Evolutionary conservation across 495 filamentous ascomycete species (phyloP).

Genomic region (Tetracladium marchalianum): DNA sequence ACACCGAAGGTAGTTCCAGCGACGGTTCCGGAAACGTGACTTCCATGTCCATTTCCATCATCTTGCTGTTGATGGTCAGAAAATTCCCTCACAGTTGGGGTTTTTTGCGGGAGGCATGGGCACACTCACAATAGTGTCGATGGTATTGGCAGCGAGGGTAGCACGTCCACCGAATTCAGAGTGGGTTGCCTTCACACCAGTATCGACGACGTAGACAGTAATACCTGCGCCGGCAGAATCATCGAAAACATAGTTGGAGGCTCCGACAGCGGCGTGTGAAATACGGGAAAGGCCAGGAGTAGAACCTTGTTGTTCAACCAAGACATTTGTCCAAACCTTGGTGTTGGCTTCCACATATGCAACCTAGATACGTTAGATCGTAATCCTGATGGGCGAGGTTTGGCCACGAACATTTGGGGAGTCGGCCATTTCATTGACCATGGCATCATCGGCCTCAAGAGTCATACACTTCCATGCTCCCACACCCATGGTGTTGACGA

Average conservation of each 20-base stretch:
- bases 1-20: conserved; percentile 50
- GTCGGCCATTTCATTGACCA: conserved; percentile 26
- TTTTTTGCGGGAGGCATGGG: too few relatives aligned
- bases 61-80: not conserved
- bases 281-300: conserved; percentile 51
- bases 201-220: conserved; percentile 47
- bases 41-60: conserved; percentile 53
- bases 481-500: conserved; percentile 32
- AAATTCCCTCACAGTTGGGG: not conserved
- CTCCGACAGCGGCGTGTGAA: conserved; percentile 36
- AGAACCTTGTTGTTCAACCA: conserved; percentile 35
- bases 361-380: conserved; percentile 10
- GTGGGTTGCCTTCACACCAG: conserved; percentile 44
- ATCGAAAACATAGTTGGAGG: conserved; percentile 47
- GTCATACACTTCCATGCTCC: conserved; percentile 37
- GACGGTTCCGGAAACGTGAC: conserved; percentile 54
- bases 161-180: conserved; percentile 43
- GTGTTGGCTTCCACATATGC: conserved; percentile 26
- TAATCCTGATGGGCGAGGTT: not conserved
- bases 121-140: conserved; percentile 15
- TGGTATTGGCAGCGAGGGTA: conserved; percentile 42
- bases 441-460: conserved; percentile 29
- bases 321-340: conserved; percentile 24
- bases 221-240: conserved; percentile 38
- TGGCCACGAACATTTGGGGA: conserved; percentile 21